Evolutionary conservation across 2,329 filamentous ascomycete species (phyloP), one percentile per base, ranked within the genome.

Genomic region (Plenodomus biglobosus): DNA sequence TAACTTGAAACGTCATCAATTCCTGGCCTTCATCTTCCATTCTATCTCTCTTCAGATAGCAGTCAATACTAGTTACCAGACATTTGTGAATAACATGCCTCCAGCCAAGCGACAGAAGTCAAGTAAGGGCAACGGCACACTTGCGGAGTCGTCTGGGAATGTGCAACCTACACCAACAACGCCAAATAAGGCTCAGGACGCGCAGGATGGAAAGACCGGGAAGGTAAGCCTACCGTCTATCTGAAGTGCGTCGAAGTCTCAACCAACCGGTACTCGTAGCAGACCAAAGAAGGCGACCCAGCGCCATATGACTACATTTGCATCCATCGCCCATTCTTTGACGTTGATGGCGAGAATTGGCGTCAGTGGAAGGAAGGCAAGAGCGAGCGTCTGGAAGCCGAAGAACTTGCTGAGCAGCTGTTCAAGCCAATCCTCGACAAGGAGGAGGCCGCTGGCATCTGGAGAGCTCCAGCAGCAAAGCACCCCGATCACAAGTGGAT

Each of bases 401-500:
- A 39, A 7, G 56, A 58, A 5, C 6, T 52, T 5, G 27, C 37
- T 3, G 8, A 22, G 0, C 32, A 50, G 10, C 15, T 42, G 3
- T 52, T 50, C 40, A 45, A 42, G 15, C 48, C 51, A 24, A 43
- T 34, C 11, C 38, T 44, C 24, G 44, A 60, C 4, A 15, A 43
- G 17, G 54, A 54, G n/a, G 20, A 30, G 15, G 30, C 44, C 5
- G 42, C 41, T 2, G 42, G 36, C 3, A 45, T 58, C 13, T 47
- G 42, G 20, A 36, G 48, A n/a, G 16, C 45, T 15, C 32, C 46
- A 19, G 45, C 55, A 7, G 17, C 20, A 8, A 35, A 60, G 1
- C 40, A 54, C 18, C 38, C 38, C 10, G 46, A 46, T 11, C 52
- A 54, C 43, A 63, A 62, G 42, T 63, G 60, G 58, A 42, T 63